Evolutionary conservation across 2,329 filamentous ascomycete genomes (phyloP).

Genomic region (Fusarium armeniacum): DNA sequence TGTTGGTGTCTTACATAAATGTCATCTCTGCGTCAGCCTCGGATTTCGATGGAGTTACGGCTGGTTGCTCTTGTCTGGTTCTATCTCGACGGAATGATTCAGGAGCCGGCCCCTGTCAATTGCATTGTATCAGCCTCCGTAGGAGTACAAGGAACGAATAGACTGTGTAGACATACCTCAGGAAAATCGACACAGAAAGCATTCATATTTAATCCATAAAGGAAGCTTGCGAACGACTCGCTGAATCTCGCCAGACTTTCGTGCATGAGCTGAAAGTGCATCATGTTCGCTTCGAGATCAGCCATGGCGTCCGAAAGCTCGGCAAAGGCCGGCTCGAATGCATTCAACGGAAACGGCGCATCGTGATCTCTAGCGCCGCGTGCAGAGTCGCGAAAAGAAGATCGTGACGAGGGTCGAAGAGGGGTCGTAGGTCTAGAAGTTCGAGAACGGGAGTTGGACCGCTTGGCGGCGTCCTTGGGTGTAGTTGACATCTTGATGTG

Average conservation of each 20-base stretch:
- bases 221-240: constrained; percentile 94
- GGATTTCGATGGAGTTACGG: constrained; percentile 42
- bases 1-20: constrained; percentile 81
- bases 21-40: constrained; percentile 78
- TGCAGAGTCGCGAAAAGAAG: constrained; percentile 85
- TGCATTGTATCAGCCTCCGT: constrained; percentile 14
- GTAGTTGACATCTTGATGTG: constrained; percentile 48
- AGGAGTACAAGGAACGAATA: neutral
- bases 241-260: constrained; percentile 93
- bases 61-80: constrained; percentile 66
- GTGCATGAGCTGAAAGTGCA: constrained; percentile 97
- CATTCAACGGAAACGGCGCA: constrained; percentile 78
- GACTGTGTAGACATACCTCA: constrained; percentile 70
- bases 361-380: constrained; percentile 66
- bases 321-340: constrained; percentile 90
- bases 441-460: constrained; percentile 72
- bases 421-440: constrained; percentile 90
- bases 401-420: constrained; percentile 88
- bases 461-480: constrained; percentile 51
- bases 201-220: constrained; percentile 99
- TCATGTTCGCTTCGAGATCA: constrained; percentile 96
- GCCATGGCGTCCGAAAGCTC: constrained; percentile 95
- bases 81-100: constrained; percentile 83
- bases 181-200: constrained; percentile 98
- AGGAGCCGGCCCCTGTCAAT: constrained; percentile 77